Evolutionary conservation across 163 green algal species (phyloP).

Genomic region (Chlamydomonas reinhardtii): DNA sequence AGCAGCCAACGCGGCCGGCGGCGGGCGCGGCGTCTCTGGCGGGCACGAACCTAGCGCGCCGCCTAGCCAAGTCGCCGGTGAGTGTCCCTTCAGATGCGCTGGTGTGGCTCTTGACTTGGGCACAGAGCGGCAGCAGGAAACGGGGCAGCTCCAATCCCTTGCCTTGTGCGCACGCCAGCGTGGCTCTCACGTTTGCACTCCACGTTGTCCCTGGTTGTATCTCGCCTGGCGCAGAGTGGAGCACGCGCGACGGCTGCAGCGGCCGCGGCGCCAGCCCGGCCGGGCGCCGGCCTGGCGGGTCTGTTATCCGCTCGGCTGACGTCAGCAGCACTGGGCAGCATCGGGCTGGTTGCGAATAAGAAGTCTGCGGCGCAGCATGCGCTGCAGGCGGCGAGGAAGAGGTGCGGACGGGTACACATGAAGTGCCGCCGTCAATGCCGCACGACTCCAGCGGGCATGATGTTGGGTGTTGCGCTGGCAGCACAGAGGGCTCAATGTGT

Average conservation of each 20-base stretch:
- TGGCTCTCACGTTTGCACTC: too few species aligned
- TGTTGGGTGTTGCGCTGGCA: too few species aligned
- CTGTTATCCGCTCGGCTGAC: constrained; percentile 22
- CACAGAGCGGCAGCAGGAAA: too few species aligned
- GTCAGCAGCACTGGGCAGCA: constrained; percentile 30
- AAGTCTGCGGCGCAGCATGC: constrained; percentile 29
- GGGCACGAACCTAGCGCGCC: background rate
- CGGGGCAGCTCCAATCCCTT: too few species aligned
- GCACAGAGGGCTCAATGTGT: too few species aligned
- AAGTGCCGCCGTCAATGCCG: too few species aligned
- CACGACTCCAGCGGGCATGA: too few species aligned
- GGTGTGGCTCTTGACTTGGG: too few species aligned
- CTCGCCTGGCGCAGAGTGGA: background rate
- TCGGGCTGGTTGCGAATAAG: constrained; percentile 12
- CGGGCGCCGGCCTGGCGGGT: background rate
- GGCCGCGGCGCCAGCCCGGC: background rate
- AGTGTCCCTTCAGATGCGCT: background rate
- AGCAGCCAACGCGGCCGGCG: background rate
- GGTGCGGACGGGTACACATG: background rate
- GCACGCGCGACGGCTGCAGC: background rate
- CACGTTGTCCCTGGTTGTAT: too few species aligned
- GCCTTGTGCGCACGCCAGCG: too few species aligned
- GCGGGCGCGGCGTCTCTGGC: background rate
- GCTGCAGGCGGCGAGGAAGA: constrained; percentile 16
- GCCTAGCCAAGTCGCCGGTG: constrained; percentile 28